Percentiles rank a stretch among this genome's conserved stretches.
phyloP scores from a whole-genome alignment of 305 asterid genomes.

The Fraxinus xanthoxyloides region DNA sequence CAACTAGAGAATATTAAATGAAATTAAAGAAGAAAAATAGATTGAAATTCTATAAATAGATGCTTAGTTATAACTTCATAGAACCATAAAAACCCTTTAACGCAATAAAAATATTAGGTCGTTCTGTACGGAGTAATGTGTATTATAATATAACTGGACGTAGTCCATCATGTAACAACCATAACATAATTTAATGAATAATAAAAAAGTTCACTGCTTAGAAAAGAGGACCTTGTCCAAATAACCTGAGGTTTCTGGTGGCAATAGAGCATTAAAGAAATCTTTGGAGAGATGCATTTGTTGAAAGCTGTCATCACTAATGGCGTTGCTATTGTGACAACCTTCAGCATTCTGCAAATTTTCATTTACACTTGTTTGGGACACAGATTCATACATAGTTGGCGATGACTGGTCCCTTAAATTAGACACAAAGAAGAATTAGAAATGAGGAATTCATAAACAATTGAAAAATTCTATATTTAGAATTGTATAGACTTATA shows the following conservation, averaged over 20 bases:
- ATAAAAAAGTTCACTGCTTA: too few species aligned
- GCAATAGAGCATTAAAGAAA: constrained; percentile 28
- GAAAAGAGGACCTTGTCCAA: constrained; percentile 32
- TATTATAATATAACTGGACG: background rate
- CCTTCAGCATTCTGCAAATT: constrained; percentile 38
- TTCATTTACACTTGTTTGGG: constrained; percentile 53
- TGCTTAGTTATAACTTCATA: too few species aligned
- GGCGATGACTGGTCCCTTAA: constrained; percentile 50
- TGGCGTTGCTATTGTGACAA: constrained; percentile 23
- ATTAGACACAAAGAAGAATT: background rate
- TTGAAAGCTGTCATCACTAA: constrained; percentile 30
- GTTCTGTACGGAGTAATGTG: background rate
- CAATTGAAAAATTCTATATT: background rate
- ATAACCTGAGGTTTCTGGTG: constrained; percentile 31
- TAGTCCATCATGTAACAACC: background rate
- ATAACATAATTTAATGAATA: background rate
- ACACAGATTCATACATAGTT: constrained; percentile 40
- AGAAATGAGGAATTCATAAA: background rate
- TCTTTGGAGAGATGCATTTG: constrained; percentile 35
- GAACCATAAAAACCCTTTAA: background rate
- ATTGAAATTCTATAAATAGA: background rate
- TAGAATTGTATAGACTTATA: background rate
- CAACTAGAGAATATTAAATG: background rate
- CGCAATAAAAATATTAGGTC: background rate
- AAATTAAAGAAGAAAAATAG: background rate